These are phyloP conservation scores for Saccharomycopsis sp. DNA, from an alignment of 805 yeast genomes.

Conservation along the genomic window DNA sequence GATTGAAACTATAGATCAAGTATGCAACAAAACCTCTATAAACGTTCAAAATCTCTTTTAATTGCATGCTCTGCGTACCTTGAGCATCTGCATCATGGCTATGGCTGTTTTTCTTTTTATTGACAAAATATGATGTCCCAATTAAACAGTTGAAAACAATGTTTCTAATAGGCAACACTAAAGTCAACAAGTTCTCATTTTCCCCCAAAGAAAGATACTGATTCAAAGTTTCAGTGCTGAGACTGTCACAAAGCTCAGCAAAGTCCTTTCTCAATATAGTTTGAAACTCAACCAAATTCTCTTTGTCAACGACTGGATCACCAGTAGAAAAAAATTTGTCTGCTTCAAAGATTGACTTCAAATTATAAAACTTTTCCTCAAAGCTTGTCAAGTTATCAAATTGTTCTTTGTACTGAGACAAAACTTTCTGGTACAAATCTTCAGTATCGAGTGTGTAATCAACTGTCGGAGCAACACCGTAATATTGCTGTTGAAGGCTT, in stretches of 20 bases:
- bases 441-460: constrained; percentile 37
- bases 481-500: constrained; percentile 5
- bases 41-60: constrained; percentile 5
- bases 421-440: constrained; percentile 47
- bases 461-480: constrained; percentile 2
- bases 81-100: not conserved
- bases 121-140: constrained; percentile 5
- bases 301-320: not conserved
- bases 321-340: constrained; percentile 8
- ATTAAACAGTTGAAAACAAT: constrained; percentile 12
- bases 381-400: constrained; percentile 26
- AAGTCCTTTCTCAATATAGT: constrained; percentile 5
- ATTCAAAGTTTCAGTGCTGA: not conserved
- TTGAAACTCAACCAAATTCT: constrained; percentile 9
- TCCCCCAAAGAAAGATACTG: constrained; percentile 6
- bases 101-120: no score
- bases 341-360: constrained; percentile 20
- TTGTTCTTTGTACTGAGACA: constrained; percentile 33
- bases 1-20: constrained; percentile 43
- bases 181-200: constrained; percentile 8
- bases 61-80: not conserved
- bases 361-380: constrained; percentile 27
- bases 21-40: constrained; percentile 38
- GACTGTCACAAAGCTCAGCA: no score
- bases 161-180: constrained; percentile 16